Conservation (phyloP, 139 green algal species). For the Chlorella sp. region DNA sequence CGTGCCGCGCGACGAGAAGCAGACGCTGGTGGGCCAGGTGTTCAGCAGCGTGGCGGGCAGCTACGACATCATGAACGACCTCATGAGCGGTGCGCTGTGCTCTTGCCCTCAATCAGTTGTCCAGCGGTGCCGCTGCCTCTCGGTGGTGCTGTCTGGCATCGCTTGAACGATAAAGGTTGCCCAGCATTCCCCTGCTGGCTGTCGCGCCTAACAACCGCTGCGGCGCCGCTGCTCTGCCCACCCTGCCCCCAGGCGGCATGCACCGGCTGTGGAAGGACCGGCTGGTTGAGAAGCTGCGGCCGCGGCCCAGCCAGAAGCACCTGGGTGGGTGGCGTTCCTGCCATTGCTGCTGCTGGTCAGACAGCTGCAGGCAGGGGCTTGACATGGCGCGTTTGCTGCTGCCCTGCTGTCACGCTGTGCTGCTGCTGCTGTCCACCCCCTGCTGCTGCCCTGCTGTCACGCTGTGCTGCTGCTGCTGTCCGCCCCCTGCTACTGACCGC, state of each 20-base stretch:
- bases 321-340: slow-evolving; percentile 39
- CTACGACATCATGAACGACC: slow-evolving; percentile 99
- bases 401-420: no score
- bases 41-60: slow-evolving; percentile 90
- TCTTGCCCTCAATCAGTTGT: neutral
- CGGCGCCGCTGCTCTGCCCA: neutral
- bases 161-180: no score
- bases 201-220: neutral
- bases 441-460: no score
- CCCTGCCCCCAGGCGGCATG: slow-evolving; percentile 62
- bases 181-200: neutral
- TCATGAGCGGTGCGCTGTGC: slow-evolving; percentile 85
- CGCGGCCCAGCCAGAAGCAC: slow-evolving; percentile 90
- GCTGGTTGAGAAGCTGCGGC: slow-evolving; percentile 76
- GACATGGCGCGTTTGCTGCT: no score
- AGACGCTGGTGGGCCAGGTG: slow-evolving; percentile 78
- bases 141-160: no score
- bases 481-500: no score
- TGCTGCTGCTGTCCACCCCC: no score
- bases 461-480: no score
- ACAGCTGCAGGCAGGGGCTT: no score
- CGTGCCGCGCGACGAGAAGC: slow-evolving; percentile 60
- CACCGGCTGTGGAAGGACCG: slow-evolving; percentile 98
- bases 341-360: no score
- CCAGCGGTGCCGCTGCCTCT: neutral